Evolutionary conservation across 441 rosid genomes (phyloP).

Genomic region (Bruguiera hainesii): DNA sequence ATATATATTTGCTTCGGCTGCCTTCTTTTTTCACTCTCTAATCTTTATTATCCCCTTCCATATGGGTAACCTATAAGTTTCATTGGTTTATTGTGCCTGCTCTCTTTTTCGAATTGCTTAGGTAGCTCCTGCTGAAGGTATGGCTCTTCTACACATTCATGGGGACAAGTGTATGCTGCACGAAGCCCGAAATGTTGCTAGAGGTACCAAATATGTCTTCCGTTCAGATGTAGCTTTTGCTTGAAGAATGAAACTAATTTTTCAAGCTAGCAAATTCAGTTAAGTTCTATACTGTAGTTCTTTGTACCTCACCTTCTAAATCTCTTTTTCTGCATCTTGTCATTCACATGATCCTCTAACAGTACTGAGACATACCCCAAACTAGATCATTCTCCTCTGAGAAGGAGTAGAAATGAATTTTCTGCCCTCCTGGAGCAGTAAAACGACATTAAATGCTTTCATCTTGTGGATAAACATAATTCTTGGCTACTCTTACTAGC

Average conservation of each 20-base stretch:
- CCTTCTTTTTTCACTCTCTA: background rate
- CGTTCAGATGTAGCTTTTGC: constrained; percentile 94
- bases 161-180: constrained; percentile 93
- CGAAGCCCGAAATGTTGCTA: constrained; percentile 70
- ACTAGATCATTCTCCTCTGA: background rate
- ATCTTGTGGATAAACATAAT: no score
- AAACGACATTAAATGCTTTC: no score
- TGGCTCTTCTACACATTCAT: constrained; percentile 90
- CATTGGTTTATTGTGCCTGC: background rate
- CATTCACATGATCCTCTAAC: background rate
- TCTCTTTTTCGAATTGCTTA: constrained; percentile 22
- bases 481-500: no score
- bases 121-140: constrained; percentile 94
- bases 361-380: no score
- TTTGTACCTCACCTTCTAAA: background rate
- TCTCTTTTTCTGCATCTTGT: constrained; percentile 3
- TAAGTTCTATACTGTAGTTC: background rate
- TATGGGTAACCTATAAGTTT: background rate
- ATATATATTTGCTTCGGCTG: background rate
- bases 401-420: background rate
- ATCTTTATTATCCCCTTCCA: constrained; percentile 3
- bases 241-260: constrained; percentile 32
- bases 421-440: background rate
- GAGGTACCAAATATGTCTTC: constrained; percentile 81
- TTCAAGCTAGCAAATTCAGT: constrained; percentile 11